A percentile compares a stretch with the other conserved stretches of the same genome.
phyloP scores from a whole-genome alignment of 2,329 filamentous ascomycete species.

The Epichloe hybrida region DNA sequence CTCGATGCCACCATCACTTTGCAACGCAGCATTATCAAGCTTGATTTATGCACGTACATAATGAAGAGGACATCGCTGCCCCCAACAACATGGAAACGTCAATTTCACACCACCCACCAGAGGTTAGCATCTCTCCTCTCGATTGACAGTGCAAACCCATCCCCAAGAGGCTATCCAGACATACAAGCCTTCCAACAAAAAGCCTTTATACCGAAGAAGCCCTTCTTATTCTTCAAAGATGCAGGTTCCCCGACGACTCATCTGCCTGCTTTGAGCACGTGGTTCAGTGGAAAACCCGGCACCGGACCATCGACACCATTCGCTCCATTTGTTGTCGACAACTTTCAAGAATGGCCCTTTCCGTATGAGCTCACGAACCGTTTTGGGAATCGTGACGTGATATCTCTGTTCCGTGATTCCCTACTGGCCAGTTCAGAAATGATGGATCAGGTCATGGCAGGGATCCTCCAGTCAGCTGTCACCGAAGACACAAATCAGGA shows the following conservation, averaged over 20 bases:
- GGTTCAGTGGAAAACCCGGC: conserved; percentile 33
- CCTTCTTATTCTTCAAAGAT: conserved; percentile 34
- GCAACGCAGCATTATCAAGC: too few relatives aligned
- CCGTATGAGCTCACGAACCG: conserved; percentile 26
- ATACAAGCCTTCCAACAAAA: conserved; percentile 35
- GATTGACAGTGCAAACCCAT: conserved; percentile 5
- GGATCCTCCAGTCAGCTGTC: conserved; percentile 17
- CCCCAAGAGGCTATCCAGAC: conserved; percentile 10
- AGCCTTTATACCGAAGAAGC: conserved; percentile 38
- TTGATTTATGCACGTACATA: not conserved
- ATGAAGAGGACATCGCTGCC: conserved; percentile 3
- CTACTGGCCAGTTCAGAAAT: conserved; percentile 13
- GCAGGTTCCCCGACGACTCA: conserved; percentile 19
- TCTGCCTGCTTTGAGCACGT: conserved; percentile 42
- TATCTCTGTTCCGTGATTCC: conserved; percentile 16
- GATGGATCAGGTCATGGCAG: conserved; percentile 18
- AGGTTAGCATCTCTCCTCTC: not conserved
- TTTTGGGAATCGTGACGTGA: conserved; percentile 7
- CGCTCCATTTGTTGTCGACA: conserved; percentile 14
- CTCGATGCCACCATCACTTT: too few relatives aligned
- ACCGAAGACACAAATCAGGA: conserved; percentile 11
- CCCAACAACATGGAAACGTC: conserved; percentile 1
- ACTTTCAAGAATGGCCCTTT: conserved; percentile 19
- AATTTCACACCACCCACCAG: not conserved
- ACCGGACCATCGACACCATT: not conserved